These are phyloP conservation scores for Paramarasmius palmivorus DNA, from an alignment of 1,284 basidiomycete genomes.

Conservation along the genomic window DNA sequence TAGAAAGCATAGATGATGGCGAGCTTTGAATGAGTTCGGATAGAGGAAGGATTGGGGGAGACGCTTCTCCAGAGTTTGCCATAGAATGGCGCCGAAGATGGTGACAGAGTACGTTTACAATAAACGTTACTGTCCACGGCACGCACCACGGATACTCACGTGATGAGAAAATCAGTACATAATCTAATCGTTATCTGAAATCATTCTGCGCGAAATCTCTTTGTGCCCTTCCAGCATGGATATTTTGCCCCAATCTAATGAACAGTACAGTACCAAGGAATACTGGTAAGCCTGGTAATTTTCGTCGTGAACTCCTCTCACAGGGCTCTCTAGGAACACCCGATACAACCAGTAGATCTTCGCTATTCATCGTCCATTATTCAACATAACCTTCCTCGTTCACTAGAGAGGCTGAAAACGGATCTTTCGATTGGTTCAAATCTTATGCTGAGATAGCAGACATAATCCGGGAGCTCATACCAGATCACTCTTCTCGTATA, in stretches of 20 bases:
- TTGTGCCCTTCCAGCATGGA: slow-evolving; percentile 20
- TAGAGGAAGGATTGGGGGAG: slow-evolving; percentile 2
- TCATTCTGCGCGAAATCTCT: no score
- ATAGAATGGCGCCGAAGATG: neutral
- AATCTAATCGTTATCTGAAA: no score
- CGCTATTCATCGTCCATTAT: slow-evolving; percentile 8
- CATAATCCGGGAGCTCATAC: slow-evolving; percentile 62
- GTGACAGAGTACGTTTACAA: no score
- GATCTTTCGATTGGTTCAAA: slow-evolving; percentile 88
- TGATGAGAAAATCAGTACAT: no score
- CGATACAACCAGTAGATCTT: slow-evolving; percentile 56
- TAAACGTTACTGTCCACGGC: no score
- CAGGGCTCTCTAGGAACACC: slow-evolving; percentile 55
- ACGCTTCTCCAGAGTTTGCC: neutral
- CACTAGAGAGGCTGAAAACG: slow-evolving; percentile 59
- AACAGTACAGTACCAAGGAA: slow-evolving; percentile 72
- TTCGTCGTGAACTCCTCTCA: no score
- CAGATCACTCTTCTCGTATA: slow-evolving; percentile 65
- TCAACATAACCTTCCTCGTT: neutral
- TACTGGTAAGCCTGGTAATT: slow-evolving; percentile 84
- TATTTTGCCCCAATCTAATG: slow-evolving; percentile 64
- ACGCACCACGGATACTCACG: no score
- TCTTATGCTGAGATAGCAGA: slow-evolving; percentile 67
- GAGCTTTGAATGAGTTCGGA: neutral
- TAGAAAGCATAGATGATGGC: neutral